phyloP scores from a whole-genome alignment of 306 rosid species.

The Arachis stenosperma region DNA sequence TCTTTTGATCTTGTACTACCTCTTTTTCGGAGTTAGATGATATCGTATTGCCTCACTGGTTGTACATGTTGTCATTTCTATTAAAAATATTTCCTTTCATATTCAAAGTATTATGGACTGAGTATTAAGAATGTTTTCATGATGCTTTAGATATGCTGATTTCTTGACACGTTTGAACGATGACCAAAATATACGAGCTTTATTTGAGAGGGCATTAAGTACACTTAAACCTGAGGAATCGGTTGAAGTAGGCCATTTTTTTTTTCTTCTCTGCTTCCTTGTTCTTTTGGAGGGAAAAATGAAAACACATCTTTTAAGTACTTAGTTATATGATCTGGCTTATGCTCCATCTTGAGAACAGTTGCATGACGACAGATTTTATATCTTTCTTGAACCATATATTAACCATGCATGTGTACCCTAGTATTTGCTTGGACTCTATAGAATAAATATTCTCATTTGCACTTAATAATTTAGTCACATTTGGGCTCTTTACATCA shows the following conservation, averaged over 20 bases:
- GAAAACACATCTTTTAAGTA: not conserved
- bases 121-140: conserved; percentile 31
- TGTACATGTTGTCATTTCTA: conserved; percentile 24
- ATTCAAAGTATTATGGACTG: conserved; percentile 1
- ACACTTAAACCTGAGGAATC: conserved; percentile 78
- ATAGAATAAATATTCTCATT: not conserved
- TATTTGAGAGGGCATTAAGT: conserved; percentile 92
- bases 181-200: conserved; percentile 93
- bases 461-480: conserved; percentile 9
- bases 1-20: not conserved
- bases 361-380: conserved; percentile 16
- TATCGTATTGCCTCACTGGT: conserved; percentile 11
- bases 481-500: not conserved
- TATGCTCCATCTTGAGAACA: conserved; percentile 2
- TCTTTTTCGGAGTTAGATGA: not conserved
- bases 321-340: not conserved
- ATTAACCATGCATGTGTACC: not conserved
- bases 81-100: not conserved
- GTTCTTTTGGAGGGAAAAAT: not conserved
- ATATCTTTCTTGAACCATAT: not conserved
- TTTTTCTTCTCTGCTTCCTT: conserved; percentile 11
- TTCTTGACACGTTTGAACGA: conserved; percentile 90
- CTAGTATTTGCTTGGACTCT: conserved; percentile 7
- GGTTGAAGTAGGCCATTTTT: conserved; percentile 63
- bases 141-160: conserved; percentile 82